Conservation (phyloP, 352 stramenopile genomes). For the Pythium insidiosum region DNA sequence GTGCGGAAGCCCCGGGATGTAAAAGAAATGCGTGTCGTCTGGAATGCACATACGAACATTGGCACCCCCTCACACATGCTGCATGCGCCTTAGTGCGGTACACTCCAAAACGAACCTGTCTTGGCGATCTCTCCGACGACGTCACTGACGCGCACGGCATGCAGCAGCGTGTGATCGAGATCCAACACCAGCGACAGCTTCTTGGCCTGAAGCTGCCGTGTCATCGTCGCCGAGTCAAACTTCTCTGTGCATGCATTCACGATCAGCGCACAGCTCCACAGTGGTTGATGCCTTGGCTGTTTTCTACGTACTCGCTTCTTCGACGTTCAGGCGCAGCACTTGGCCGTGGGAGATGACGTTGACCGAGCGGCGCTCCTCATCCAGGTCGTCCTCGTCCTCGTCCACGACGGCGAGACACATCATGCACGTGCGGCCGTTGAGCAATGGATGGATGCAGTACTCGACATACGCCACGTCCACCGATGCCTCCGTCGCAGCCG, state of each 20-base stretch:
- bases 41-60: neutral
- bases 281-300: too few species aligned
- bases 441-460: conserved; percentile 73
- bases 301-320: conserved; percentile 95
- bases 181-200: conserved; percentile 95
- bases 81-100: neutral
- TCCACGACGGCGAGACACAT: conserved; percentile 73
- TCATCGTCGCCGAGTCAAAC: conserved; percentile 81
- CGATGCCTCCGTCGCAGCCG: conserved; percentile 1
- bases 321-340: conserved; percentile 92
- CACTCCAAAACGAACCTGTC: conserved; percentile 24
- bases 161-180: conserved; percentile 96
- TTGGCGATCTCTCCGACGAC: conserved; percentile 46
- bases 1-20: conserved; percentile 47
- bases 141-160: conserved; percentile 83
- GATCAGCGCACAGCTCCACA: conserved; percentile 28
- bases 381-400: conserved; percentile 54
- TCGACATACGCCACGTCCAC: conserved; percentile 49
- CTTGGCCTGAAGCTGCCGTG: conserved; percentile 77
- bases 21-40: conserved; percentile 80
- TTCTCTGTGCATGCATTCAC: conserved; percentile 39
- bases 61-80: neutral
- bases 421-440: conserved; percentile 68
- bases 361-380: conserved; percentile 41
- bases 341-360: conserved; percentile 79